Conservation (phyloP, 768 basidiomycete genomes). For the Suillus subluteus region DNA sequence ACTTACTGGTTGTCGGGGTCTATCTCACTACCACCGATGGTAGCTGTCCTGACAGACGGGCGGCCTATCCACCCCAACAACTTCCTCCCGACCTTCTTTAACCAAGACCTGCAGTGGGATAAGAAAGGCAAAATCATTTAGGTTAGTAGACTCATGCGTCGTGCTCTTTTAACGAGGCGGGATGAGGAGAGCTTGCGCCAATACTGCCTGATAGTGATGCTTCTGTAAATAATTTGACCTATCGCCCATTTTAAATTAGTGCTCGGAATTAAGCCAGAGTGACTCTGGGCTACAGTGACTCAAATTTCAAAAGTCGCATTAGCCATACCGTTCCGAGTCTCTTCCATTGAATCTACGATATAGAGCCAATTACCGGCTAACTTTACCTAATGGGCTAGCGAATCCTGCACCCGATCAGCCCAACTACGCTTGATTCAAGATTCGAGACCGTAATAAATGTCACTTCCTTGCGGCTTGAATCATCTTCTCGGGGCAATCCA, state of each 20-base stretch:
- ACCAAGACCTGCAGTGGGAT: background rate
- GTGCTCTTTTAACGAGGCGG: background rate
- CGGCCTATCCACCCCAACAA: background rate
- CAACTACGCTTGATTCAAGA: too few species aligned
- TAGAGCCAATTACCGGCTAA: background rate
- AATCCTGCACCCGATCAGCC: background rate
- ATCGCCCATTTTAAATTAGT: too few species aligned
- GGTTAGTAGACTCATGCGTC: background rate
- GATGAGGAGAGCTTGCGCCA: too few species aligned
- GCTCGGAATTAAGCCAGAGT: too few species aligned
- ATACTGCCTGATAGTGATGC: too few species aligned
- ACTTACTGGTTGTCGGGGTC: constrained; percentile 4
- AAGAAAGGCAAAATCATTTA: background rate
- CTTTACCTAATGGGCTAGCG: background rate
- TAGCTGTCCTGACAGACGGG: background rate
- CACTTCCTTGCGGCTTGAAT: background rate
- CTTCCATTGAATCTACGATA: background rate
- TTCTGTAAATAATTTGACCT: too few species aligned
- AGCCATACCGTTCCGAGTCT: too few species aligned
- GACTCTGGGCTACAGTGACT: too few species aligned
- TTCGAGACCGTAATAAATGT: background rate
- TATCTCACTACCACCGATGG: background rate
- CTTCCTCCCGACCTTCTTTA: background rate
- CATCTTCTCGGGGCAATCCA: background rate
- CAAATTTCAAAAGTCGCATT: too few species aligned